Evolutionary conservation across 495 filamentous ascomycete species (phyloP).

Genomic region (Umbilicaria muhlenbergii): DNA sequence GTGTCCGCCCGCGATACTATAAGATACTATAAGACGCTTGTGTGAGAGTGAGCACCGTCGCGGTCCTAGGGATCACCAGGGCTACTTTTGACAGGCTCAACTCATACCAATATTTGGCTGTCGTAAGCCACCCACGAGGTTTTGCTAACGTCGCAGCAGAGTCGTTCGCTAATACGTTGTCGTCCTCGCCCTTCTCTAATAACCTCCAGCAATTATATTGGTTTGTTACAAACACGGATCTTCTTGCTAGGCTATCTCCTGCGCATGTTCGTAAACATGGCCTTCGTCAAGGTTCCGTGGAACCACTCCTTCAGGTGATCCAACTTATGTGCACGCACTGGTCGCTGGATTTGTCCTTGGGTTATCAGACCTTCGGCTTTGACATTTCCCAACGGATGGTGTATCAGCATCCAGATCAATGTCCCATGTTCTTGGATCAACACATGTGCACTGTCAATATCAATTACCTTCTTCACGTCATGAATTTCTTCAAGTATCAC

Average conservation of each 20-base stretch:
- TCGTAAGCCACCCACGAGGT: too few species aligned
- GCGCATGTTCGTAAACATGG: slow-evolving; percentile 4
- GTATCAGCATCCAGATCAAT: slow-evolving; percentile 5
- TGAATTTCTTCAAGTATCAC: slow-evolving; percentile 15
- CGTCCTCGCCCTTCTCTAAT: slow-evolving; percentile 1
- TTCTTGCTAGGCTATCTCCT: too few species aligned
- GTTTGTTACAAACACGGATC: slow-evolving; percentile 5
- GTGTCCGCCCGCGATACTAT: neutral
- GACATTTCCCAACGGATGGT: slow-evolving; percentile 8
- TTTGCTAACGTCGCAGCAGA: slow-evolving; percentile 2
- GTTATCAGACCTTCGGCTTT: slow-evolving; percentile 2
- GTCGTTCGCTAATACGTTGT: slow-evolving; percentile 1
- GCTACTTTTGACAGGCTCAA: too few species aligned
- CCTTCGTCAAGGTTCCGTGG: neutral
- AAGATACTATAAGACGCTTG: too few species aligned
- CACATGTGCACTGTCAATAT: slow-evolving; percentile 3
- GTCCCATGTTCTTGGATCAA: slow-evolving; percentile 3
- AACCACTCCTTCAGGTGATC: slow-evolving; percentile 5
- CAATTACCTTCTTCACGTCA: slow-evolving; percentile 10
- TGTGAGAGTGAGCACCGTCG: too few species aligned
- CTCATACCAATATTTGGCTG: too few species aligned
- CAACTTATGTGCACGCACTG: slow-evolving; percentile 7
- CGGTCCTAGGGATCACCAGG: too few species aligned
- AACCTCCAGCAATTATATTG: slow-evolving; percentile 5
- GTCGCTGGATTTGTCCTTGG: slow-evolving; percentile 1